Evolutionary conservation across 129 eudicot genomes (phyloP).

Genomic region (Flaveria linearis): DNA sequence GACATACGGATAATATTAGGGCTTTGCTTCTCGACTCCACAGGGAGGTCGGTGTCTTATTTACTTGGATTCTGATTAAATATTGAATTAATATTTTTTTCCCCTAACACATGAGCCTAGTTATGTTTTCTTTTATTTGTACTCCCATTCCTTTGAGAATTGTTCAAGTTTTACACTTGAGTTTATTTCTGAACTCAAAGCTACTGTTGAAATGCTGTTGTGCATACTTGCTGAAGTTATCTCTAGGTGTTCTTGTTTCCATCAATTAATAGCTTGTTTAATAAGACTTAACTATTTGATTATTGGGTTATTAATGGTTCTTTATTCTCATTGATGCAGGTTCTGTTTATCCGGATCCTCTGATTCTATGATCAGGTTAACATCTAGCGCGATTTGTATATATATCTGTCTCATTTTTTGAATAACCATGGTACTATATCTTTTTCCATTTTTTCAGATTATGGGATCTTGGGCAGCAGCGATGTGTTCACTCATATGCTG

Average conservation of each 20-base stretch:
- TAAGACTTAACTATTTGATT: neutral
- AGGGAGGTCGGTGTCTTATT: slow-evolving; percentile 72
- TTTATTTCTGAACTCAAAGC: slow-evolving; percentile 13
- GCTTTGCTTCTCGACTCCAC: slow-evolving; percentile 82
- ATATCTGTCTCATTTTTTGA: neutral
- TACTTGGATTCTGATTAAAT: neutral
- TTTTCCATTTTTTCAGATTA: slow-evolving; percentile 43
- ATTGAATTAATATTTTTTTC: neutral
- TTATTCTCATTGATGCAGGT: slow-evolving; percentile 50
- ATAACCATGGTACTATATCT: slow-evolving; percentile 13
- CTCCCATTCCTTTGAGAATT: slow-evolving; percentile 2
- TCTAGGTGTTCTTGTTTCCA: slow-evolving; percentile 8
- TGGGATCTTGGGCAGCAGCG: slow-evolving; percentile 99
- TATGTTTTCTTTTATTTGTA: slow-evolving; percentile 6
- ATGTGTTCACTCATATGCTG: slow-evolving; percentile 95
- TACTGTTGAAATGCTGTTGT: slow-evolving; percentile 14
- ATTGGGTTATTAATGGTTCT: slow-evolving; percentile 18
- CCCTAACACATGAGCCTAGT: neutral
- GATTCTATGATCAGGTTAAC: slow-evolving; percentile 97
- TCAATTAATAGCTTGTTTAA: slow-evolving; percentile 5
- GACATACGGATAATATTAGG: slow-evolving; percentile 93
- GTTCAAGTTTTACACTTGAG: neutral
- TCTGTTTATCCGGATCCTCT: slow-evolving; percentile 95
- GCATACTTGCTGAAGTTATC: neutral
- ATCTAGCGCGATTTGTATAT: neutral